A percentile compares a stretch with the other conserved stretches of the same genome.
Conservation (phyloP, 495 filamentous ascomycete species). For the Neurospora tetrasperma region DNA sequence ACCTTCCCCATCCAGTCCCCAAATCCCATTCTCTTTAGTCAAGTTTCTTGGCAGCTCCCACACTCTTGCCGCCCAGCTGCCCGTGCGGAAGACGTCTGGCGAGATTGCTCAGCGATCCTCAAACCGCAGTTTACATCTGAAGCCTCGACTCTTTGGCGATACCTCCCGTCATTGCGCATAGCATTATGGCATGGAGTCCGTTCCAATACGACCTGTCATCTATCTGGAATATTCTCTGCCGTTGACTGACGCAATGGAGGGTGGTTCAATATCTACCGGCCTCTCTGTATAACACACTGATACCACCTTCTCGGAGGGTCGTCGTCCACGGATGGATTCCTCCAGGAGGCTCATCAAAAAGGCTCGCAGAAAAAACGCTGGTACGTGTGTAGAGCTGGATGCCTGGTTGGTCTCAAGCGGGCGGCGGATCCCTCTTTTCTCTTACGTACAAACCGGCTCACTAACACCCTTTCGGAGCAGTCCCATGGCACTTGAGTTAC, state of each 20-base stretch:
- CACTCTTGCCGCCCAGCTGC: not conserved
- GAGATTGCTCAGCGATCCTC: not conserved
- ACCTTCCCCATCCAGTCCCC: slow-evolving; percentile 20
- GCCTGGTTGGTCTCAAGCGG: not conserved
- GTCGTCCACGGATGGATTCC: not conserved
- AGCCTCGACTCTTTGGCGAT: not conserved
- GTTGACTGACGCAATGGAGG: not conserved
- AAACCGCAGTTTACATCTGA: not conserved
- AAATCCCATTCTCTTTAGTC: not conserved
- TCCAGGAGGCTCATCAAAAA: not conserved
- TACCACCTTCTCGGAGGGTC: not conserved
- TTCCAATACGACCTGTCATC: not conserved
- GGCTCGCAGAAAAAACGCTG: not conserved
- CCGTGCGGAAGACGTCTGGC: not conserved
- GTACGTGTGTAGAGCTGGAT: not conserved
- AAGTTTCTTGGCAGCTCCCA: not conserved
- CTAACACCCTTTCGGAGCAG: slow-evolving; percentile 15
- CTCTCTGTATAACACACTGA: not conserved
- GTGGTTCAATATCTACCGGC: not conserved
- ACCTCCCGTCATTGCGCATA: not conserved
- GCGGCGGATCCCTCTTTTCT: slow-evolving; percentile 12
- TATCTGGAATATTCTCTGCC: not conserved
- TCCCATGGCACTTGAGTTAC: slow-evolving; percentile 7
- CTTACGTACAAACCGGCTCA: slow-evolving; percentile 27
- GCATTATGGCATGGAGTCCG: not conserved